These are phyloP conservation scores for Cephaloascus fragrans DNA, from an alignment of 805 yeast species.

Conservation along the genomic window DNA sequence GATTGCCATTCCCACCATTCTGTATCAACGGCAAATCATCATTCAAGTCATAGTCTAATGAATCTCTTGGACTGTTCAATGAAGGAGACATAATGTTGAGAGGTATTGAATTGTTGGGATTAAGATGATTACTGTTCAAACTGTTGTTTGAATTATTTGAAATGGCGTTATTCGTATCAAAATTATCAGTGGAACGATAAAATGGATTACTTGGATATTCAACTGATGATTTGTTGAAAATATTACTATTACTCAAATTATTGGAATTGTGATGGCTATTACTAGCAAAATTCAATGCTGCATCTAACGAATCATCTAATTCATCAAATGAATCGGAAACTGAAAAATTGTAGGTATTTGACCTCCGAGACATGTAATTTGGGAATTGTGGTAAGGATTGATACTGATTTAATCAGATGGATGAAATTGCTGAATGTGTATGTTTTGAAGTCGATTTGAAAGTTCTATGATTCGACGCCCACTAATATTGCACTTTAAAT, in stretches of 20 bases:
- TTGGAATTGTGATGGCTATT: conserved; percentile 22
- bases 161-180: background rate
- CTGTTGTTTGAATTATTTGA: conserved; percentile 1
- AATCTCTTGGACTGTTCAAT: conserved; percentile 1
- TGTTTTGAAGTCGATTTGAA: too few relatives aligned
- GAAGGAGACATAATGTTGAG: conserved; percentile 14
- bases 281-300: conserved; percentile 47
- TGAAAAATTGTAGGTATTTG: background rate
- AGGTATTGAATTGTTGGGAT: conserved; percentile 18
- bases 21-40: conserved; percentile 22
- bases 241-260: conserved; percentile 16
- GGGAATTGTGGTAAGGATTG: too few relatives aligned
- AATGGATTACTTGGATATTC: conserved; percentile 9
- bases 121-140: too few relatives aligned
- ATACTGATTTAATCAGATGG: too few relatives aligned
- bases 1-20: conserved; percentile 2
- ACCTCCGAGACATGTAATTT: conserved; percentile 1
- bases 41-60: conserved; percentile 7
- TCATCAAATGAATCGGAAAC: conserved; percentile 43
- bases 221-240: conserved; percentile 17
- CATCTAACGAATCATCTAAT: conserved; percentile 56
- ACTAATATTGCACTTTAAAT: too few relatives aligned
- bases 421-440: too few relatives aligned
- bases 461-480: too few relatives aligned
- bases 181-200: background rate